Conservation (phyloP, 352 stramenopile species). For the Lagenidium sp. region DNA sequence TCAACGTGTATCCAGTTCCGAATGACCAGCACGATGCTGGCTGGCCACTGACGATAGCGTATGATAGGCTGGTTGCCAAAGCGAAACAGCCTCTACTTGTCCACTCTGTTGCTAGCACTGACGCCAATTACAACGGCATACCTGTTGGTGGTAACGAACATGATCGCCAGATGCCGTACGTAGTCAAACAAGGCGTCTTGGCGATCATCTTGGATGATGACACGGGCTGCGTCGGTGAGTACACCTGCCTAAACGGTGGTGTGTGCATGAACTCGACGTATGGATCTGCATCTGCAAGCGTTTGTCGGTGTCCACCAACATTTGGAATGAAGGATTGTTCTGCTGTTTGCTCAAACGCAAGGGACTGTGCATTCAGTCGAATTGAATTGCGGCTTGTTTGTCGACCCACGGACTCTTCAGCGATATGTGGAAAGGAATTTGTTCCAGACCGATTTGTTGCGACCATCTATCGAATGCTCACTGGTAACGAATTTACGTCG, state of each 20-base stretch:
- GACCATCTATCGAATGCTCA: conserved; percentile 51
- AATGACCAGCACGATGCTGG: conserved; percentile 46
- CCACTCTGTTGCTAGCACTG: conserved; percentile 24
- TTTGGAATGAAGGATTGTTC: conserved; percentile 59
- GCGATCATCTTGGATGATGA: conserved; percentile 50
- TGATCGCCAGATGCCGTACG: conserved; percentile 18
- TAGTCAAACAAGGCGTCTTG: conserved; percentile 27
- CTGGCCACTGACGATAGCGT: conserved; percentile 36
- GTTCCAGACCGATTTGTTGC: conserved; percentile 25
- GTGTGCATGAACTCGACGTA: conserved; percentile 24
- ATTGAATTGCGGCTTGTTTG: conserved; percentile 31
- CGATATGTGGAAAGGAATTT: conserved; percentile 33
- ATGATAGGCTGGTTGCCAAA: conserved; percentile 44
- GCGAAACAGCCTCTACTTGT: conserved; percentile 30
- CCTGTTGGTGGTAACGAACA: conserved; percentile 39
- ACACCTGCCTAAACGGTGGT: conserved; percentile 37
- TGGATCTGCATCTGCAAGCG: neutral
- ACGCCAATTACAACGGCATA: conserved; percentile 36
- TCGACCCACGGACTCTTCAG: conserved; percentile 5
- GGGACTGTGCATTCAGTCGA: conserved; percentile 42
- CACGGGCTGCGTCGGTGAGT: conserved; percentile 54
- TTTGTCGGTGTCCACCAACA: conserved; percentile 32
- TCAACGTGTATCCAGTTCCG: conserved; percentile 28
- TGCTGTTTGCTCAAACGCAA: conserved; percentile 21
- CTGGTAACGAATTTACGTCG: conserved; percentile 16